A percentile compares a stretch with the other conserved stretches of the same genome.
Evolutionary conservation across 176 grass and related monocot genomes (phyloP).

Genomic region (Zoysia pacifica): DNA sequence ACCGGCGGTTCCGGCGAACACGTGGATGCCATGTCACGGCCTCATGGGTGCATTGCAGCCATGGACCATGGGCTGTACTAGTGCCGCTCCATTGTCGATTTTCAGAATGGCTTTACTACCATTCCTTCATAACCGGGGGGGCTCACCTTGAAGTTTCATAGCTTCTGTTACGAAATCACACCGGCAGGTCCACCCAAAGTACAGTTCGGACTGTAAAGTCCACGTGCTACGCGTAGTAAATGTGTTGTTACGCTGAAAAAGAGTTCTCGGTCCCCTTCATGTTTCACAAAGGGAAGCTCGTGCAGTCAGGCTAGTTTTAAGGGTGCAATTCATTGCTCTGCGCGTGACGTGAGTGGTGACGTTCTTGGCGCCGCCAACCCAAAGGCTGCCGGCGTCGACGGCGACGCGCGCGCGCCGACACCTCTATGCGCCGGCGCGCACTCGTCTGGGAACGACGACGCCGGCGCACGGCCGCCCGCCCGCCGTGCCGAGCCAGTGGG

Average conservation of each 20-base stretch:
- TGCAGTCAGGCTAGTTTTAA: not conserved
- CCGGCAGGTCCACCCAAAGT: too few species aligned
- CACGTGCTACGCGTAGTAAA: too few species aligned
- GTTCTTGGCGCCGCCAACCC: slow-evolving; percentile 33
- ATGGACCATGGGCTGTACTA: not conserved
- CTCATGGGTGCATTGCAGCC: not conserved
- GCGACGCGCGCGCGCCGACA: slow-evolving; percentile 13
- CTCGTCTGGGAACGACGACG: slow-evolving; percentile 29
- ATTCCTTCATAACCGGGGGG: too few species aligned
- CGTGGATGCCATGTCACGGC: not conserved
- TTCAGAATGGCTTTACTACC: not conserved
- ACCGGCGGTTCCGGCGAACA: not conserved
- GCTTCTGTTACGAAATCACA: too few species aligned
- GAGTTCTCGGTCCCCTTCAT: not conserved
- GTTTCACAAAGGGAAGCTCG: not conserved
- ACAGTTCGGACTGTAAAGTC: too few species aligned
- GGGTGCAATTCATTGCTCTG: not conserved
- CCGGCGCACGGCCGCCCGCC: slow-evolving; percentile 13
- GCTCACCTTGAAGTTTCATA: too few species aligned
- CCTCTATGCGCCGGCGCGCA: slow-evolving; percentile 17
- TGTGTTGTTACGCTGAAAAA: too few species aligned
- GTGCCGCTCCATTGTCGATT: not conserved
- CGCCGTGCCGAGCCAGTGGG: not conserved
- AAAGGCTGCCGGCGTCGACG: slow-evolving; percentile 26
- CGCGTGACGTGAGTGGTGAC: not conserved